These are phyloP conservation scores for Nicotiana sylvestris DNA, from an alignment of 257 asterid genomes.

Conservation along the genomic window DNA sequence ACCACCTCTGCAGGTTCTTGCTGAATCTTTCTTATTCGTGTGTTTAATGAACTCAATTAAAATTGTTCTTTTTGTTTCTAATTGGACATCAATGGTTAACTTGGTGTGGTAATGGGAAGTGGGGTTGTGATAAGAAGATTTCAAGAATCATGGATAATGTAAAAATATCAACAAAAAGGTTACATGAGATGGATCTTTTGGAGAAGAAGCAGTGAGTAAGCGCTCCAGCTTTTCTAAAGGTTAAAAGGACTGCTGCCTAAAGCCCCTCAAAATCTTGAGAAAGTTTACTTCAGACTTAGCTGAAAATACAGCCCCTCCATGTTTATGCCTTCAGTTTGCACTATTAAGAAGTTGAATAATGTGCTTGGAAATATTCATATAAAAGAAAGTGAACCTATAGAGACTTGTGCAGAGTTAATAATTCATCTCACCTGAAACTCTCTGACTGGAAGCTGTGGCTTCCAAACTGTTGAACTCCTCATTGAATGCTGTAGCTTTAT, in stretches of 20 bases:
- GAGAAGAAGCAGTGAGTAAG: neutral
- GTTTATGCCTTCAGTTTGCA: neutral
- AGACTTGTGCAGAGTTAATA: neutral
- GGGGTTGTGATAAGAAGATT: neutral
- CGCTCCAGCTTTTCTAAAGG: neutral
- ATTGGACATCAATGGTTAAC: neutral
- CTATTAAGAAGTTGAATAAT: neutral
- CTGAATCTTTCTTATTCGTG: neutral
- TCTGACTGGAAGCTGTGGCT: neutral
- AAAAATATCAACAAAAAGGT: neutral
- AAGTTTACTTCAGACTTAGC: neutral
- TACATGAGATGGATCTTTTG: neutral
- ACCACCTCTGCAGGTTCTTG: conserved; percentile 70
- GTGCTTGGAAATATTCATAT: neutral
- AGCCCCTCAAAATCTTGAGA: neutral
- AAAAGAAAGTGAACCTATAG: neutral
- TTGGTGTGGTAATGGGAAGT: neutral
- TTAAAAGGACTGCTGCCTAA: neutral
- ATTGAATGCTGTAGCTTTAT: neutral
- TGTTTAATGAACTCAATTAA: neutral
- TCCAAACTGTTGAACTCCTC: neutral
- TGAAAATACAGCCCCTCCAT: neutral
- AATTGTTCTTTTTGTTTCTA: neutral
- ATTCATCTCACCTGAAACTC: neutral
- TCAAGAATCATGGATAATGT: neutral